Evolutionary conservation across 23 red algal species (phyloP).

Genomic region (Chondrus crispus): DNA sequence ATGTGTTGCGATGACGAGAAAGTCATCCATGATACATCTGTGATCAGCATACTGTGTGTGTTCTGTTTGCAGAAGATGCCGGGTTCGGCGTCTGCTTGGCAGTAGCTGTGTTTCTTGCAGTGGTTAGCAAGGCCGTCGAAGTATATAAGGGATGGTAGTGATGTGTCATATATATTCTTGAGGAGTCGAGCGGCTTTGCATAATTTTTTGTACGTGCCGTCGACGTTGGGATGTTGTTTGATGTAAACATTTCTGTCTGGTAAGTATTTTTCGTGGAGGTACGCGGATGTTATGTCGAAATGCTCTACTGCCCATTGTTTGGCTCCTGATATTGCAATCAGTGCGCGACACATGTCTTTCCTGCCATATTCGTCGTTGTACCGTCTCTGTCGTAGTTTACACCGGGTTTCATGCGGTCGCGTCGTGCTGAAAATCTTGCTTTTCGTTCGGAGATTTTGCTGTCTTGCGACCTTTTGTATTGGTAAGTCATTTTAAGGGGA

Average conservation of each 20-base stretch:
- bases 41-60: too few relatives aligned
- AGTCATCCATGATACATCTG: too few relatives aligned
- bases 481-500: not conserved
- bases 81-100: not conserved
- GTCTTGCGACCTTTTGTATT: not conserved
- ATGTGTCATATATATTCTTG: not conserved
- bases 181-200: not conserved
- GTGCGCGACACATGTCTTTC: not conserved
- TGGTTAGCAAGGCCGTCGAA: not conserved
- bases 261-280: not conserved
- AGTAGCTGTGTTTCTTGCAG: not conserved
- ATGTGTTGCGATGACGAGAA: too few relatives aligned
- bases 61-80: not conserved
- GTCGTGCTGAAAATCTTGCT: not conserved
- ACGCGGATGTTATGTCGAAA: slow-evolving; percentile 19
- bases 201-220: not conserved
- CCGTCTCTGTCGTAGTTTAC: not conserved
- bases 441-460: not conserved
- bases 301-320: not conserved
- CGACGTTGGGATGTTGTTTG: not conserved
- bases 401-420: not conserved
- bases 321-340: not conserved
- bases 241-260: not conserved
- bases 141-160: not conserved
- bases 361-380: not conserved